phyloP scores from a whole-genome alignment of 2,329 filamentous ascomycete species.

The Hypocrella siamensis region DNA sequence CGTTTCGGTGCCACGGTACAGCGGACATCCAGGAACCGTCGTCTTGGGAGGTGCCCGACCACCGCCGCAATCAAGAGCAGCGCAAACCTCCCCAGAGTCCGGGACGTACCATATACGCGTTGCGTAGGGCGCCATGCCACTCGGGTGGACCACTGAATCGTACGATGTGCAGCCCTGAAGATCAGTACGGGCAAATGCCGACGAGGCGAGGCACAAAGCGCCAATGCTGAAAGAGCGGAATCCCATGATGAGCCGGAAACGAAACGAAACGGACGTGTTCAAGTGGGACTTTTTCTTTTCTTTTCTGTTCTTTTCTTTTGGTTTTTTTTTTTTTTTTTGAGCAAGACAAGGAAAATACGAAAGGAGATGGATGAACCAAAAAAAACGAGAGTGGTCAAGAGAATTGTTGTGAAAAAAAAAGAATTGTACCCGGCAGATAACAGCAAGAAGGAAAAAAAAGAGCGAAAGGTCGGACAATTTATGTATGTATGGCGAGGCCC shows the following conservation, averaged over 20 bases:
- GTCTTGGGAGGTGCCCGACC: conserved; percentile 49
- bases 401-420: background rate
- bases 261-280: too few relatives aligned
- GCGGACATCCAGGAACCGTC: conserved; percentile 42
- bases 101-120: conserved; percentile 44
- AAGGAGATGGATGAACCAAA: background rate
- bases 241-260: conserved; percentile 8
- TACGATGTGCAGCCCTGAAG: conserved; percentile 28
- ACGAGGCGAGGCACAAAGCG: conserved; percentile 14
- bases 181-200: conserved; percentile 27
- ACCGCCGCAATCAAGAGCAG: conserved; percentile 49
- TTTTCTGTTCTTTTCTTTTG: too few relatives aligned
- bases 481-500: too few relatives aligned
- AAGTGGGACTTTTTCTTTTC: background rate
- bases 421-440: background rate
- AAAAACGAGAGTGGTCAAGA: too few relatives aligned
- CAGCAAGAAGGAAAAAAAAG: background rate
- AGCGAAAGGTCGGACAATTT: too few relatives aligned
- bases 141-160: conserved; percentile 14
- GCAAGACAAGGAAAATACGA: background rate
- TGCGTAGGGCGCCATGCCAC: conserved; percentile 19
- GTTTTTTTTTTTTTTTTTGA: background rate
- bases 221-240: conserved; percentile 10
- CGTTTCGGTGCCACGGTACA: conserved; percentile 38
- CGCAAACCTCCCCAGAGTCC: conserved; percentile 48